A percentile compares a stretch with the other conserved stretches of the same genome.
These are phyloP conservation scores for Botrytis elliptica DNA, from an alignment of 2,329 filamentous ascomycete genomes.

Conservation along the genomic window DNA sequence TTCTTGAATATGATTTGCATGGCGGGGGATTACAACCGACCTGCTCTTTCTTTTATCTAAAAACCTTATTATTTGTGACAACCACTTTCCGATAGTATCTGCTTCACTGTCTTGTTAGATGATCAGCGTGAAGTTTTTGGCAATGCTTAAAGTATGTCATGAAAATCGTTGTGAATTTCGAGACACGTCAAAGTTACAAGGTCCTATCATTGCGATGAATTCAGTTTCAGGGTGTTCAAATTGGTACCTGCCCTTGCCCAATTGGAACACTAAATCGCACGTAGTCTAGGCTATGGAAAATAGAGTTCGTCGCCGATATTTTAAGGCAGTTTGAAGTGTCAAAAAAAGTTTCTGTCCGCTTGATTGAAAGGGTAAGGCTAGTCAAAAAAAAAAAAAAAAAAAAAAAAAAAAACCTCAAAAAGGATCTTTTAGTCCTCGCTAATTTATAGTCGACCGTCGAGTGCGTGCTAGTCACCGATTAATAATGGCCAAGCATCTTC, in stretches of 20 bases:
- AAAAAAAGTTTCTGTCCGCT: neutral
- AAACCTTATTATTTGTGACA: neutral
- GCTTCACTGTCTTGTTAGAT: neutral
- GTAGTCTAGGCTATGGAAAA: neutral
- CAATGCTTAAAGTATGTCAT: neutral
- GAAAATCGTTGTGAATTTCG: neutral
- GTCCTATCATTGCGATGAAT: neutral
- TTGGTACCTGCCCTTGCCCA: neutral
- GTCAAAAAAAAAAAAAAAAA: neutral
- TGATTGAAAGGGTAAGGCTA: neutral
- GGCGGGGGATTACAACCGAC: neutral
- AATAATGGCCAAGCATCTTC: neutral
- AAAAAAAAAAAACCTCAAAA: too few relatives aligned
- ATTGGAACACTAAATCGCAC: neutral
- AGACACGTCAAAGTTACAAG: neutral
- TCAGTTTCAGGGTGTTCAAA: neutral
- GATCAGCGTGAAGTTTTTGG: neutral
- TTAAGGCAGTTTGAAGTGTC: neutral
- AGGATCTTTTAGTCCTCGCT: too few relatives aligned
- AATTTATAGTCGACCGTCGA: neutral
- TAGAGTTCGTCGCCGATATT: neutral
- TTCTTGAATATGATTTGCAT: neutral
- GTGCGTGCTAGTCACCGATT: neutral
- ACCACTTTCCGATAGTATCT: neutral
- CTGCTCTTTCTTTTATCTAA: neutral